Evolutionary conservation across 1,139 yeast species (phyloP).

Genomic region (Geotrichum aggregatum): DNA sequence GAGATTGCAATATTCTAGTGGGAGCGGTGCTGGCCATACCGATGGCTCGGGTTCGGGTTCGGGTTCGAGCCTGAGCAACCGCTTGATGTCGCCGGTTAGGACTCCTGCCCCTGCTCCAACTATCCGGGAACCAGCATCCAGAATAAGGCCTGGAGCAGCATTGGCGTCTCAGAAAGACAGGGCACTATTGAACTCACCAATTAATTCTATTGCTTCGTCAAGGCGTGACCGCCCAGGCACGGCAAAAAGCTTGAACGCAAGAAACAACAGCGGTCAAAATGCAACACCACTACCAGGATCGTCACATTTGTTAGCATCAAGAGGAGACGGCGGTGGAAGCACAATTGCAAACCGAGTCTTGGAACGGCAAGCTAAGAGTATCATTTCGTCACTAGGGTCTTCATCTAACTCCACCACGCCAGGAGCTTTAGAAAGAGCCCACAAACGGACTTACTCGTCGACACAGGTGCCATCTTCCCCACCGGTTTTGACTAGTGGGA

Average conservation of each 20-base stretch:
- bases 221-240: too few relatives aligned
- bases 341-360: neutral
- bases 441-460: conserved; percentile 3
- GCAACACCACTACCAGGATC: too few relatives aligned
- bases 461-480: neutral
- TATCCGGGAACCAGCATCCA: conserved; percentile 5
- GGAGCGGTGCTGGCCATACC: too few relatives aligned
- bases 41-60: too few relatives aligned
- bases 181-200: too few relatives aligned
- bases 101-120: conserved; percentile 11
- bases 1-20: neutral
- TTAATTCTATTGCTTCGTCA: too few relatives aligned
- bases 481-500: neutral
- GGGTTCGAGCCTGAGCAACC: neutral
- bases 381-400: neutral
- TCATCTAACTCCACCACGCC: neutral
- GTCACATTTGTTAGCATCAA: neutral
- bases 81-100: conserved; percentile 7
- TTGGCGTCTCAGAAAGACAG: neutral
- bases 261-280: too few relatives aligned
- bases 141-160: neutral
- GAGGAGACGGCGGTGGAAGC: neutral
- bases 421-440: neutral
- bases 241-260: too few relatives aligned
- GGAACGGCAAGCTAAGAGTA: conserved; percentile 4